Conservation (phyloP, 2,329 filamentous ascomycete species). For the Paraphoma sp. region DNA sequence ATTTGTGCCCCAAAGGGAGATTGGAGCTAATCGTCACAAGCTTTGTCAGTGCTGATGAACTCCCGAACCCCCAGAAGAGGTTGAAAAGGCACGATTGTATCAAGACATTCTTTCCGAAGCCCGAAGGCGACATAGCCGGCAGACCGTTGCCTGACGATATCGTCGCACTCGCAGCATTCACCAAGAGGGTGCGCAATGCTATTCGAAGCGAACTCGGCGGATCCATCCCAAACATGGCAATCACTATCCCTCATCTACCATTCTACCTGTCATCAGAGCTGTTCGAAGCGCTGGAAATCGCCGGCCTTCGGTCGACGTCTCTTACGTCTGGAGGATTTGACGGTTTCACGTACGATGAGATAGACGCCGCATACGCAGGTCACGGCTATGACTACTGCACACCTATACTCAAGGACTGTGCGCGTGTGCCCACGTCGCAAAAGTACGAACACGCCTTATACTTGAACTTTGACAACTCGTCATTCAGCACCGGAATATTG, state of each 20-base stretch:
- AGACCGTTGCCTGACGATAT: slow-evolving; percentile 20
- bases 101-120: not conserved
- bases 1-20: no score
- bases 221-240: slow-evolving; percentile 18
- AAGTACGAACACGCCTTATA: slow-evolving; percentile 27
- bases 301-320: slow-evolving; percentile 17
- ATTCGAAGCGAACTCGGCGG: slow-evolving; percentile 21
- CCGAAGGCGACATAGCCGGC: slow-evolving; percentile 7
- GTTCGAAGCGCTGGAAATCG: slow-evolving; percentile 20
- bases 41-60: slow-evolving; percentile 9
- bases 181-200: slow-evolving; percentile 17
- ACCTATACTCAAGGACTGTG: not conserved
- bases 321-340: not conserved
- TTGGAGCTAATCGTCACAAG: not conserved
- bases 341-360: slow-evolving; percentile 18
- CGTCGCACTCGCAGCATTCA: slow-evolving; percentile 21
- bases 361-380: slow-evolving; percentile 27
- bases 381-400: slow-evolving; percentile 22
- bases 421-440: not conserved
- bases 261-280: slow-evolving; percentile 19
- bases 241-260: slow-evolving; percentile 21
- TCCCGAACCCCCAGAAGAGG: not conserved
- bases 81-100: not conserved
- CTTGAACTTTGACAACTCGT: slow-evolving; percentile 33
- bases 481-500: slow-evolving; percentile 30